Evolutionary conservation across 2,329 filamentous ascomycete species (phyloP), one percentile per base, ranked within the genome.

Genomic region (Monosporascus sp.): DNA sequence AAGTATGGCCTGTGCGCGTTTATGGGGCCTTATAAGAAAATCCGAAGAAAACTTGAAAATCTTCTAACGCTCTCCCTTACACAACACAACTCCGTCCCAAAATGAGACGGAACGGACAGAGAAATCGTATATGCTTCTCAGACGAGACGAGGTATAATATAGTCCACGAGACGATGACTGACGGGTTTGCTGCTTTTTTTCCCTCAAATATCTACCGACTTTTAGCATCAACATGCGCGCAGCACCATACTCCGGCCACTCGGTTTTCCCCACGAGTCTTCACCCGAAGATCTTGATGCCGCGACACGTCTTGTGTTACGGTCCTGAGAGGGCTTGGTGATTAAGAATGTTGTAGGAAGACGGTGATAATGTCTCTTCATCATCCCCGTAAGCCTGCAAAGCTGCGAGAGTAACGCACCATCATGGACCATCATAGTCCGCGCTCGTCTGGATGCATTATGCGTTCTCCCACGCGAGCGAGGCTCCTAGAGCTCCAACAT

Each of bases 341-440:
- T 50, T 50, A 53, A 20, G 24, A 25, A 46, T 20, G 14, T 14
- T n/a, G 42, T 36, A 58, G 56, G 31, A 34, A 59, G 51, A 55
- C 49, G 58, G 51, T 45, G 57, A 50, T 61, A 57, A 53, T 46
- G 15, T 61, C 47, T 46, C 58, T 54, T 54, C 53, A 44, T 59
- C 31, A 34, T 34, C 31, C 49, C 39, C 49, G 58, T 56, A 54
- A 56, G 47, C 38, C 25, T 37, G 37, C 48, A 53, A 50, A 48
- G 68, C 67, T 78, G 75, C 76, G 61, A 78, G 70, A 78, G 62
- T 50, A 62, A 68, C 65, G 34, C 42, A 51, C 50, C 53, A 31
- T 48, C 45, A 55, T 51, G 76, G 75, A 71, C 75, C 75, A 76
- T 79, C 76, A 79, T 79, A 79, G 76, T 79, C 76, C 76, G 64